phyloP scores from a whole-genome alignment of 257 asterid species.

The Solanum bulbocastanum region DNA sequence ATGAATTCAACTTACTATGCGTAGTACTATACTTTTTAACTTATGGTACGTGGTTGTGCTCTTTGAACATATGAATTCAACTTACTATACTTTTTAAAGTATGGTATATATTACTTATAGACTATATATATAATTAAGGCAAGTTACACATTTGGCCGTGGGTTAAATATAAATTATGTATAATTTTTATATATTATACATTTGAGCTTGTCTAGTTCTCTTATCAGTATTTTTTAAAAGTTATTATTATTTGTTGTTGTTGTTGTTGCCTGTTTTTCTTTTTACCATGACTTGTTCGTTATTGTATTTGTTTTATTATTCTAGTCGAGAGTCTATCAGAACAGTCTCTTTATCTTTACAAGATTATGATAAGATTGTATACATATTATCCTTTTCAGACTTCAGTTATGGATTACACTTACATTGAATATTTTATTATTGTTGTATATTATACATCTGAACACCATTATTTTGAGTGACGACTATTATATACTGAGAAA shows the following conservation, averaged over 20 bases:
- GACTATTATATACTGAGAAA: neutral
- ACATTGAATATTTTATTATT: no score
- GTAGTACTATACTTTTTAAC: neutral
- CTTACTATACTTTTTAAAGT: neutral
- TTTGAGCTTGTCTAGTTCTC: neutral
- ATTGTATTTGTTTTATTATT: neutral
- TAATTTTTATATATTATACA: neutral
- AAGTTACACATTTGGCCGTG: neutral
- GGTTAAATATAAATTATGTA: neutral
- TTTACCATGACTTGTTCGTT: no score
- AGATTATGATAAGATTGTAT: no score
- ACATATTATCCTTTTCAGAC: neutral
- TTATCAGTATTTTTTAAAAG: no score
- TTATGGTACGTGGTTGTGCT: conserved; percentile 48
- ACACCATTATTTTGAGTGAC: neutral
- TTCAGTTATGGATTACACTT: no score
- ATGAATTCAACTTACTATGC: neutral
- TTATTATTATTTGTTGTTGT: neutral
- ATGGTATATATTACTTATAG: no score
- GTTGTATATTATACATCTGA: neutral
- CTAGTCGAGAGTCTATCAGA: no score
- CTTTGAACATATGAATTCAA: conserved; percentile 40
- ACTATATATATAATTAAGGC: no score
- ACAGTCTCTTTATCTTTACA: no score
- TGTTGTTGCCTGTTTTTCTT: no score